These are phyloP conservation scores for Selenicereus undatus DNA, from an alignment of 148 eudicot genomes.

Conservation along the genomic window DNA sequence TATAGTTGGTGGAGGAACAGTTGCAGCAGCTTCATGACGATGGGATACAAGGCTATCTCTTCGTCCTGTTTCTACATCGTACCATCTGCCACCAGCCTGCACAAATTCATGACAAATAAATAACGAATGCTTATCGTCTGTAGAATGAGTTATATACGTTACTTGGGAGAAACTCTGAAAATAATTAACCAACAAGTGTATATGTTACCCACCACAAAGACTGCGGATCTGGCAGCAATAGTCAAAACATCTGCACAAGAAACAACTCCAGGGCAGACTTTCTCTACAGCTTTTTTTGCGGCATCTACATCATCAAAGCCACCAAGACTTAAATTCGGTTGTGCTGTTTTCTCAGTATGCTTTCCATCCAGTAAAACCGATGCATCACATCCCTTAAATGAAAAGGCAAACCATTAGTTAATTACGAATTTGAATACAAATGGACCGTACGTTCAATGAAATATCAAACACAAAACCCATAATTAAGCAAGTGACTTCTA, in stretches of 20 bases:
- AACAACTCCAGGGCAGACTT: slow-evolving; percentile 48
- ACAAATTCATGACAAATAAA: neutral
- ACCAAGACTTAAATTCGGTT: slow-evolving; percentile 41
- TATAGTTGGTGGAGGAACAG: slow-evolving; percentile 26
- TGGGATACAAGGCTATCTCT: slow-evolving; percentile 44
- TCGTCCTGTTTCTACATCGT: slow-evolving; percentile 51
- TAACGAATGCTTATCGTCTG: neutral
- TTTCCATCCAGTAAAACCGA: slow-evolving; percentile 54
- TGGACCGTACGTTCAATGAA: neutral
- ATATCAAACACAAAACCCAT: neutral
- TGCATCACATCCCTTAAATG: slow-evolving; percentile 62
- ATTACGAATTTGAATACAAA: neutral
- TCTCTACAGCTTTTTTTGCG: slow-evolving; percentile 42
- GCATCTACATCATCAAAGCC: slow-evolving; percentile 49
- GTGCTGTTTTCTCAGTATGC: slow-evolving; percentile 43
- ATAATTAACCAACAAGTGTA: neutral
- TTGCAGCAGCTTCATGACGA: slow-evolving; percentile 26
- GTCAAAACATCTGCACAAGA: slow-evolving; percentile 63
- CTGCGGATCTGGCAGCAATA: slow-evolving; percentile 49
- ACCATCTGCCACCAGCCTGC: slow-evolving; percentile 54
- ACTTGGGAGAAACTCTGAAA: neutral
- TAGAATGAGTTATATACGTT: neutral
- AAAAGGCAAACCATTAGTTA: neutral
- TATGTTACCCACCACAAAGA: slow-evolving; percentile 32
- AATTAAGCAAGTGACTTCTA: neutral